Base-by-base conservation (phyloP, 306 rosid species). In the Prunus davidiana region DNA sequence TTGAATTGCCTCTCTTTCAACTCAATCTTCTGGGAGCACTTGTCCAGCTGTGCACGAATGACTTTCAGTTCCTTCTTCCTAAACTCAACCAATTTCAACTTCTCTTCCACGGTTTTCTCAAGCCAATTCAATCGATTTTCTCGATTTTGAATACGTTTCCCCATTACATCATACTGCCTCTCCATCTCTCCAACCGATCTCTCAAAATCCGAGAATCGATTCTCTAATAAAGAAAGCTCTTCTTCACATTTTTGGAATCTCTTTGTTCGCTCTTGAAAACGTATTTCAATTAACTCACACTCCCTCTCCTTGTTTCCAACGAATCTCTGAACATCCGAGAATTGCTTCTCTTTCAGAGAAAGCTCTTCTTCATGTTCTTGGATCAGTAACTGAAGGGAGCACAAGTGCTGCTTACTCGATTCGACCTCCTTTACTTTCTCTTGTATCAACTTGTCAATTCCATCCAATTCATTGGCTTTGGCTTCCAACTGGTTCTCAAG, bases 301-400 rank as follows among this genome's bases (percentile, higher is more conserved):
- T 43, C 57, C 69, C n/a, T 58, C 76, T 74, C 72, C 67, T 71
- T 52, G 9, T 74, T 60, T 34, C 41, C 60, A 19, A 64, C 32
- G 11, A 45, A 46, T 57, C 61, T 19, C 32, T 11, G 66, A 64
- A 63, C 50, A 76, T 81, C 55, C 67, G 49, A 27, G 51, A 43
- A 3, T 38, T 24, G 63, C 15, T 69, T 78, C 38, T 77, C 80
- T 58, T 67, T 45, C 45, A 7, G 8, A 12, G 14, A n/a, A 38
- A 68, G 38, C 28, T 12, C 41, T 16, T 22, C 22, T 8, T 3
- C 24, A 14, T 24, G 18, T 6, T 47, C 57, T 46, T 68, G 14
- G 25, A 68, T 19, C 28, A 24, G 7, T 24, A 47, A 24, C 18
- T 25, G 8, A 46, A 47, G 41, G 16, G 30, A 12, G 5, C 22